Base-by-base conservation (phyloP, 1,139 yeast genomes). In the Hyphopichia burtonii region DNA sequence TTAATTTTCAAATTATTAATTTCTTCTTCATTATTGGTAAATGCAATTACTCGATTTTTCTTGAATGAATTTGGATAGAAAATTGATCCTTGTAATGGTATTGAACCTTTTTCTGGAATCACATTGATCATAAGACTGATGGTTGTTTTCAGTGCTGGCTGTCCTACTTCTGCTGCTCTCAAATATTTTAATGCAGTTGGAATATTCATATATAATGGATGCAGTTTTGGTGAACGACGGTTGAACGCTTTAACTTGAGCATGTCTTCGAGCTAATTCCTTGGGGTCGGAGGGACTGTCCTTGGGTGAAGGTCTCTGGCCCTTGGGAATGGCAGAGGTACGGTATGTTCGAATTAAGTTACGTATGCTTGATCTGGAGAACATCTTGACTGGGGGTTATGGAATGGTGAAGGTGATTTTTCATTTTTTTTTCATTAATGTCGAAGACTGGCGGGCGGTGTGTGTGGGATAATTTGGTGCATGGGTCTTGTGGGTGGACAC, bases 101-200 rank as follows among this genome's bases (percentile, higher is more conserved):
- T 81, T 20, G 87, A 82, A 50, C 96, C 96, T 56, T 80, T 82
- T 45, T 86, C 95, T 23, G 86, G 82, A 17, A 87, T 75, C n/a
- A 89, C 78, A 17, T 79, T 68, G 46, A 90, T 72, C 32, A 82
- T 79, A 44, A 89, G 63, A 17, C 86, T 71, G 36, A 91, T 72
- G 31, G 91, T 85, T 25, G 93, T 81, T 51, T 83, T 82, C 19
- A 72, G 66, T 3, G 77, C 68, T 2, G 93, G 81, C 54, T 86
- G 81, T 4, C 98, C 98, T 5, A 89, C 95, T 62, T 90, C 96
- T 4, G 91, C 81, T 0, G 98, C 96, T 49, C 97, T 75, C 44
- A 93, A 61, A 56, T 83, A 90, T 55, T 85, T 76, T 61, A 90
- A 64, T 1, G 97, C 98, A 17, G 69, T 64, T 11, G 87, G 79